phyloP scores from a whole-genome alignment of 352 stramenopile genomes.

The Globisporangium perplexum region DNA sequence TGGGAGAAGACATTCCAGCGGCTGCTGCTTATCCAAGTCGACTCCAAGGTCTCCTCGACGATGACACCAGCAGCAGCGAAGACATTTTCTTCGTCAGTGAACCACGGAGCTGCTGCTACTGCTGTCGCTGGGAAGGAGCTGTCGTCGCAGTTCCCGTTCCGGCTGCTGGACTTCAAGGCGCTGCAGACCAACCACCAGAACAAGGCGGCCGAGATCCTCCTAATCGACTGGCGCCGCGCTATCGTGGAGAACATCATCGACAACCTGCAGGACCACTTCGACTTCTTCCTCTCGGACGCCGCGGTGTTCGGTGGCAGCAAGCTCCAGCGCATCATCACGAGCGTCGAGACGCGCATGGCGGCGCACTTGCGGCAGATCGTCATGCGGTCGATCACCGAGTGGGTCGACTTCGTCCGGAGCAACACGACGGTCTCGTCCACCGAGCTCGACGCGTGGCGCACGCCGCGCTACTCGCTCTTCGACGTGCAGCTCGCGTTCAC shows the following conservation, averaged over 20 bases:
- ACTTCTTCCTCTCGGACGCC: constrained; percentile 89
- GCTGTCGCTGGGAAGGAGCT: constrained; percentile 20
- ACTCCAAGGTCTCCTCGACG: constrained; percentile 8
- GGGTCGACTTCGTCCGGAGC: constrained; percentile 49
- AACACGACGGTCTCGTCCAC: constrained; percentile 4
- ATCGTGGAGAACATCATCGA: constrained; percentile 93
- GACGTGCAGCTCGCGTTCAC: constrained; percentile 65
- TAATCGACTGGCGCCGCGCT: constrained; percentile 85
- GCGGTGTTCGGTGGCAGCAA: constrained; percentile 41
- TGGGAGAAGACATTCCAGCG: constrained; percentile 89
- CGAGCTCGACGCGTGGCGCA: constrained; percentile 29
- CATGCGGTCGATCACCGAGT: constrained; percentile 42
- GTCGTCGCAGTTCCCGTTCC: constrained; percentile 69
- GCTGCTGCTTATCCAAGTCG: constrained; percentile 60
- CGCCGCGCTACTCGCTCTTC: constrained; percentile 70
- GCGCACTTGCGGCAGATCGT: constrained; percentile 80
- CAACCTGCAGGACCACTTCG: constrained; percentile 91
- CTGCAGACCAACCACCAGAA: constrained; percentile 72
- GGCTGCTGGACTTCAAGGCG: constrained; percentile 79
- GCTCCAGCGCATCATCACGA: constrained; percentile 76
- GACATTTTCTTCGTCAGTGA: not conserved
- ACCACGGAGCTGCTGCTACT: constrained; percentile 4
- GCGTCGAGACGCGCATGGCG: constrained; percentile 82
- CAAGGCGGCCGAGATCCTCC: constrained; percentile 66
- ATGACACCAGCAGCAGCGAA: not conserved